phyloP scores from a whole-genome alignment of 805 yeast species.

The Jamesozyma hellenica region DNA sequence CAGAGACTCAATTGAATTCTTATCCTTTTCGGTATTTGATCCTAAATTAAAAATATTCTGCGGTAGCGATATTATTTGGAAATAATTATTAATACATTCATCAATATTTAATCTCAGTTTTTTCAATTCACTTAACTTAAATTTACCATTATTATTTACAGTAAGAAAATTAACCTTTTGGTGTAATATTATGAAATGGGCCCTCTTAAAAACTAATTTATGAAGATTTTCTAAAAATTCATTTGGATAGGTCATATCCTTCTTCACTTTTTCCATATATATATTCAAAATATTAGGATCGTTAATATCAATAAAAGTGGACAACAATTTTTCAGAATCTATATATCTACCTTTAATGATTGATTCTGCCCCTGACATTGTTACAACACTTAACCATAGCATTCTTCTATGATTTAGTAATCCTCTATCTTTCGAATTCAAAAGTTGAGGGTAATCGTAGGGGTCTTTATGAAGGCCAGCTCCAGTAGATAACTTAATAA shows the following conservation, averaged over 20 bases:
- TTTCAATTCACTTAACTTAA: conserved; percentile 12
- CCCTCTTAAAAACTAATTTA: conserved; percentile 17
- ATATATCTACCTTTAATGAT: conserved; percentile 22
- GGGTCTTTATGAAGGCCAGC: conserved; percentile 29
- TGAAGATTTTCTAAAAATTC: conserved; percentile 11
- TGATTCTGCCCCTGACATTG: conserved; percentile 19
- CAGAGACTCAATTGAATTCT: conserved; percentile 3
- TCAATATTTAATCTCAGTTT: conserved; percentile 11
- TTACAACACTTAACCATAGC: conserved; percentile 21
- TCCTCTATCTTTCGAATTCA: conserved; percentile 7
- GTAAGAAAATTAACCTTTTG: conserved; percentile 18
- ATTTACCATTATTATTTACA: conserved; percentile 10
- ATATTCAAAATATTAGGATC: conserved; percentile 11
- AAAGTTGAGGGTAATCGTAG: conserved; percentile 16
- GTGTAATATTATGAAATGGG: conserved; percentile 17
- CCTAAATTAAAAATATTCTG: background rate
- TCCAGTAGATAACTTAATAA: conserved; percentile 20
- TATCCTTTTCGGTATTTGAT: background rate
- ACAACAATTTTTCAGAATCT: conserved; percentile 8
- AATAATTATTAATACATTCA: conserved; percentile 11
- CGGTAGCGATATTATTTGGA: background rate
- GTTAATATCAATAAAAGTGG: conserved; percentile 14
- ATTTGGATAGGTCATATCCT: conserved; percentile 10
- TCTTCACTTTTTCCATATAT: conserved; percentile 15
- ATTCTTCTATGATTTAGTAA: conserved; percentile 22